Base-by-base conservation (phyloP, 768 basidiomycete genomes). In the Tylopilus vinaceipallidus region DNA sequence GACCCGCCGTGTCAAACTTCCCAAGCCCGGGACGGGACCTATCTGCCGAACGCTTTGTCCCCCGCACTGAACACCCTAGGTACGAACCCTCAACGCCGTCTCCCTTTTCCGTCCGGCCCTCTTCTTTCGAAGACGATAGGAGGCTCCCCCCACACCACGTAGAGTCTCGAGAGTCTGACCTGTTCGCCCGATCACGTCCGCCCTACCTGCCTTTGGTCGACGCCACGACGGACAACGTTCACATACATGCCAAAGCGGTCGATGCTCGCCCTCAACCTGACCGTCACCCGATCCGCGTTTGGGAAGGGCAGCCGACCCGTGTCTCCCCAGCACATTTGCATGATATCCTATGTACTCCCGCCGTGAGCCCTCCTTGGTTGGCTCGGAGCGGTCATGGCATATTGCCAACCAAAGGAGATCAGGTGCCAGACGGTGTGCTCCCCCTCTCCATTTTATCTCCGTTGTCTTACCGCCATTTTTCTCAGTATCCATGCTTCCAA, bases 221-320 rank as follows among this genome's bases (percentile, higher is more conserved):
- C n/a, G 5, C 14, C 22, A 34, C 41, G 33, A 36, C 22, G 13
- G 47, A 53, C 26, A 27, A 13, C 20, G 20, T 38, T 10, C 17
- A 13, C 46, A 37, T 41, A 6, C 30, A 24, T 46, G 8, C 14
- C 16, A 35, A 20, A 20, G 35, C 39, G 8, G 4, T 26, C 6
- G 36, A 40, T 34, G 34, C 41, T 34, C 30, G 29, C 12, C 48
- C 41, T 48, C 36, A n/a, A 24, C 23, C 14, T 12, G 57, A 62
- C 30, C 61, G 52, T 35, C 58, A 54, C 26, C 64, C 63, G 42
- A 52, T 60, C 30, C 64, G 62, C n/a, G 58, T 64, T 42, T 64
- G 62, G 62, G 62, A 64, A 52, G 62, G 60, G 5, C 54, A 45
- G 32, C 49, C 54, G 2, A 40, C 38, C 24, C 60, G 43, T 24